Base-by-base conservation (phyloP, 371 early-diverging fungal species). In the Batkoa obscura region DNA sequence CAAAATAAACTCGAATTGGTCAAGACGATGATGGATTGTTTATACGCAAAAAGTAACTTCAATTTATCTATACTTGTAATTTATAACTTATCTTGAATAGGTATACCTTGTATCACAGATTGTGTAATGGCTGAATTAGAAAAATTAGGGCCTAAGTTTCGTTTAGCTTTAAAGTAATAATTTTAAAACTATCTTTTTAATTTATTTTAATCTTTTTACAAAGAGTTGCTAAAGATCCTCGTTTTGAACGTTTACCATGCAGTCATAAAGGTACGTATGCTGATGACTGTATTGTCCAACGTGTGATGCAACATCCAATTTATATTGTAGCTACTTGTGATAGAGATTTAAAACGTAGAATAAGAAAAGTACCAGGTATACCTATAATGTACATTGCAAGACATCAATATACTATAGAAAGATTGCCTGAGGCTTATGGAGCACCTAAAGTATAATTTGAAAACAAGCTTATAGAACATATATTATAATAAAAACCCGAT, bases 291-390 rank as follows among this genome's bases (percentile, higher is more conserved):
- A 72, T 99, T 43, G 91, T 99, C 2, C 80, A 94, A 55, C 74
- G 99, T 38, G 83, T 98, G 2, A 94, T 83, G 77, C 90, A 88
- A 70, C 94, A 97, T 68, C 81, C 85, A 60, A 97, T 98, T 72
- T 99, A 95, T 68, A 92, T 99, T 63, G 97, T 99, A 2, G 99
- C 99, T 13, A 99, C 99, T 4, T 98, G 98, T 63, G 99, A 99
- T 80, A 79, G 81, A 58, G 99, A 97, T 66, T 72, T 99, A 58
- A 98, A 98, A 74, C 78, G 93, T 55, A 84, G 99, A 64, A 94
- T 99, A 59, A 80, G 99, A 63, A 94, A 96, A 68, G 78, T 98
- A 32, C 95, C 97, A 2, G 98, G 98, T 61, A 88, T 99, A n/a
- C 99, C 99, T 8, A 94, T 99, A 68, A 94, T 99, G 88, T 94